These are phyloP conservation scores for Solanum aculeatissimum DNA, from an alignment of 305 asterid species.

Conservation along the genomic window DNA sequence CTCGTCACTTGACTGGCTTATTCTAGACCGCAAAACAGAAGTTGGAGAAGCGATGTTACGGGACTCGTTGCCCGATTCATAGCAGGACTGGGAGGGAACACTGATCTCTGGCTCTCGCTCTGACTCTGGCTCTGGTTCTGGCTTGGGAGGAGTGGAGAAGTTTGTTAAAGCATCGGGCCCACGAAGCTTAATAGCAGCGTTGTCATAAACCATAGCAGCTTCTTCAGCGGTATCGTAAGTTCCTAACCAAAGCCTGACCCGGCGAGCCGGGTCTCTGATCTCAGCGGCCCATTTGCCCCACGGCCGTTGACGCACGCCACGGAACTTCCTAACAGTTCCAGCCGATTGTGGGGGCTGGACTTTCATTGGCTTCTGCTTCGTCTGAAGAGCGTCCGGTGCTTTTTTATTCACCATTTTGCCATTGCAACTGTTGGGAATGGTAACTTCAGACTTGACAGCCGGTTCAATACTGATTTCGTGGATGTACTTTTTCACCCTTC, in stretches of 20 bases:
- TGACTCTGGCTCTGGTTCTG: slow-evolving; percentile 3
- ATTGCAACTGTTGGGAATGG: neutral
- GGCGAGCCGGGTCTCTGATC: slow-evolving; percentile 46
- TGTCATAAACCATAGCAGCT: slow-evolving; percentile 72
- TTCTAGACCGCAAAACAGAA: slow-evolving; percentile 30
- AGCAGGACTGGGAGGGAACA: slow-evolving; percentile 28
- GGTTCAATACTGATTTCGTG: slow-evolving; percentile 34
- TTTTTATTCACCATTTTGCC: slow-evolving; percentile 1
- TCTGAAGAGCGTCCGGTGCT: slow-evolving; percentile 11
- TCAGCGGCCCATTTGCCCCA: slow-evolving; percentile 83
- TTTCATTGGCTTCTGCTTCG: slow-evolving; percentile 24
- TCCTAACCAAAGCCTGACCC: slow-evolving; percentile 57
- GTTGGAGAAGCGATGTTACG: slow-evolving; percentile 34
- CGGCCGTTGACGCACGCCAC: slow-evolving; percentile 62
- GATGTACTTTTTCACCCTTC: slow-evolving; percentile 35
- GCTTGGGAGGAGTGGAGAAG: slow-evolving; percentile 28
- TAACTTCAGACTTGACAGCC: neutral
- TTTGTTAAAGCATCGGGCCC: slow-evolving; percentile 62
- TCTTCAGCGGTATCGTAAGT: slow-evolving; percentile 62
- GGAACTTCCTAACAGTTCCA: slow-evolving; percentile 32
- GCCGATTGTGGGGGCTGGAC: neutral
- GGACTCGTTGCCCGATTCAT: slow-evolving; percentile 59
- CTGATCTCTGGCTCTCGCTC: slow-evolving; percentile 15
- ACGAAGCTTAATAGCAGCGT: slow-evolving; percentile 53
- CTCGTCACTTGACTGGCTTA: slow-evolving; percentile 14